A percentile compares a stretch with the other conserved stretches of the same genome.
phyloP scores from a whole-genome alignment of 2,329 filamentous ascomycete species.

The Sarocladium kiliense region DNA sequence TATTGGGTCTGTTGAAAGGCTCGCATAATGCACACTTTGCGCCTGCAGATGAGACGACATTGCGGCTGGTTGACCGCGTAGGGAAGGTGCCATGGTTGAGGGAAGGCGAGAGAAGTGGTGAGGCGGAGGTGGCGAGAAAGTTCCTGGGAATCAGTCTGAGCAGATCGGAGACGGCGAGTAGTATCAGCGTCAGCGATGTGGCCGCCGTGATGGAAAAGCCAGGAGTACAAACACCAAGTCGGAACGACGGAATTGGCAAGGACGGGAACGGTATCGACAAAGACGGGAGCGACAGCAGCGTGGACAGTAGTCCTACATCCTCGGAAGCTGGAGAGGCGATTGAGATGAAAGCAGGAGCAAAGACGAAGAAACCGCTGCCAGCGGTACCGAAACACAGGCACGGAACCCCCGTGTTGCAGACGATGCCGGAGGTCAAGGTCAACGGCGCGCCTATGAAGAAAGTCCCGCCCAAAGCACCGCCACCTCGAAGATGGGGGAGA shows the following conservation, averaged over 20 bases:
- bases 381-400: conserved; percentile 53
- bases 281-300: conserved; percentile 11
- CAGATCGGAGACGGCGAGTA: conserved; percentile 61
- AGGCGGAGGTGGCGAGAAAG: conserved; percentile 49
- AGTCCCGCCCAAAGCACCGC: conserved; percentile 39
- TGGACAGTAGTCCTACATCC: neutral
- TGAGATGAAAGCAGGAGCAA: conserved; percentile 19
- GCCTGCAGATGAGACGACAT: conserved; percentile 73
- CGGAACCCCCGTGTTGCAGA: conserved; percentile 38
- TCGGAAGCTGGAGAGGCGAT: conserved; percentile 11
- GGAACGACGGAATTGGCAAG: conserved; percentile 33
- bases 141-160: conserved; percentile 68
- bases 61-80: conserved; percentile 72
- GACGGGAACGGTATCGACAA: conserved; percentile 3
- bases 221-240: conserved; percentile 74
- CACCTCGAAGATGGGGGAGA: conserved; percentile 40
- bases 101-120: conserved; percentile 29
- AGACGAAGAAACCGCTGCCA: conserved; percentile 44
- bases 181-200: conserved; percentile 70
- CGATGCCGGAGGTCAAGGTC: conserved; percentile 21
- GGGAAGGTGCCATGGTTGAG: conserved; percentile 65
- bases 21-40: conserved; percentile 69
- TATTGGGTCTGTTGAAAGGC: conserved; percentile 65
- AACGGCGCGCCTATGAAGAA: conserved; percentile 29
- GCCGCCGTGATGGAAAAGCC: conserved; percentile 78